phyloP scores from a whole-genome alignment of 345 rosid species.

The Sisymbrium irio region DNA sequence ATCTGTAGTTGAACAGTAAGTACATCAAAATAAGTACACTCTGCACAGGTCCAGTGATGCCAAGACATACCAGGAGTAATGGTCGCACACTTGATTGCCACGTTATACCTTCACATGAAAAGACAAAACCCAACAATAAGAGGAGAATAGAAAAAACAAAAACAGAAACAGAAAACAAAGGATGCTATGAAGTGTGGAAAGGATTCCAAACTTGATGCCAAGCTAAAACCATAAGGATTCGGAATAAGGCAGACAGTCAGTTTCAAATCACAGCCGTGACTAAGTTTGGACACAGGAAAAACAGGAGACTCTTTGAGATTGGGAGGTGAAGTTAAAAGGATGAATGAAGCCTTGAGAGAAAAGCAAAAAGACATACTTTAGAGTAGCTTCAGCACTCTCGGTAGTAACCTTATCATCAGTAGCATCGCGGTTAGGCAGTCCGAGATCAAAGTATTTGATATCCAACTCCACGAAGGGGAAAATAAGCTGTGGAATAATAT shows the following conservation, averaged over 20 bases:
- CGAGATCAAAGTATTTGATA: conserved; percentile 67
- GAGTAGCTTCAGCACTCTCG: conserved; percentile 64
- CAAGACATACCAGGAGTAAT: conserved; percentile 52
- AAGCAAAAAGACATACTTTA: conserved; percentile 37
- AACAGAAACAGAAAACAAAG: neutral
- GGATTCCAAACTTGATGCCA: neutral
- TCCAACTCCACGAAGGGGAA: conserved; percentile 63
- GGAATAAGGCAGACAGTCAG: neutral
- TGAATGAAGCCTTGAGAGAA: neutral
- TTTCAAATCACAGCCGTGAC: neutral
- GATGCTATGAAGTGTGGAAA: too few species aligned
- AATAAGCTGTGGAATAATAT: conserved; percentile 46
- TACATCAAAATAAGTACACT: neutral
- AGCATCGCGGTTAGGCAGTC: conserved; percentile 58
- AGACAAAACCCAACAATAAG: too few species aligned
- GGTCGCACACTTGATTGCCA: conserved; percentile 67
- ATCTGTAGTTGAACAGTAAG: conserved; percentile 43
- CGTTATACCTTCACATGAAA: conserved; percentile 43
- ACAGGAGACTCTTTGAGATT: neutral
- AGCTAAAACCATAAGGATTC: neutral
- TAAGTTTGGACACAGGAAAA: conserved; percentile 1
- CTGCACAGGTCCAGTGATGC: neutral
- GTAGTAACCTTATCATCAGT: conserved; percentile 56
- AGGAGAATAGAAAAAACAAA: too few species aligned
- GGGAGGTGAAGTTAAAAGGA: neutral